Evolutionary conservation across 345 rosid species (phyloP), one percentile per base, ranked within the genome.

Genomic region (Murraya paniculata): DNA sequence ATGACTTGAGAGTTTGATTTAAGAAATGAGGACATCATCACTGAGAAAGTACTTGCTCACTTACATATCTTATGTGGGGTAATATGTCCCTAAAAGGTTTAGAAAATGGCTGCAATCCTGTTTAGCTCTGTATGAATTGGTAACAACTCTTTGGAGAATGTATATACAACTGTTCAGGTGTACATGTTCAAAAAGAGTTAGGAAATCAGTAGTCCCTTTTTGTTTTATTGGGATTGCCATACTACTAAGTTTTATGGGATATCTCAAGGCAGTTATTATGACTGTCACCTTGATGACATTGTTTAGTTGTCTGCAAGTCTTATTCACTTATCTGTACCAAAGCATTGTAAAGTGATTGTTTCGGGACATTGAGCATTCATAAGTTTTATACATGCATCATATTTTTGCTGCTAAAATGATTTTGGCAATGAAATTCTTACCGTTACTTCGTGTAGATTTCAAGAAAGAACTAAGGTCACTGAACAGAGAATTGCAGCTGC

Each of bases 401-500:
- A 45, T 61, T 19, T 48, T 21, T 27, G 35, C 50, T 19, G 24
- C 59, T 57, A 13, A 7, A 28, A 24, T 50, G 39, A 7, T 64
- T 64, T 72, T 50, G 61, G 64, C 39, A n/a, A 56, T 22, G 33
- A 31, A 11, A n/a, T 56, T 50, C 25, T 24, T 18, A 48, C 61
- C 38, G 22, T 24, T 69, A 28, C 30, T 24, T 66, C 36, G 22
- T 80, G 33, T 81, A 96, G 97, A 96, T 90, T 93, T 89, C 80
- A 96, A 94, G 87, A 94, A 94, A 69, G 98, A 89, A 72, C 83
- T 96, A 31, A 83, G 92, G 77, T 85, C 90, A 0, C 84, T 96
- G 58, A 96, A 92, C 80, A 87, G 99, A 81, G 97, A 96, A 70
- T 71, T 96, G 74, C 98, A 96, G 82, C 86, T 96, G 73, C 97